phyloP scores from a whole-genome alignment of 805 yeast species.

The Brettanomyces custersianus region DNA sequence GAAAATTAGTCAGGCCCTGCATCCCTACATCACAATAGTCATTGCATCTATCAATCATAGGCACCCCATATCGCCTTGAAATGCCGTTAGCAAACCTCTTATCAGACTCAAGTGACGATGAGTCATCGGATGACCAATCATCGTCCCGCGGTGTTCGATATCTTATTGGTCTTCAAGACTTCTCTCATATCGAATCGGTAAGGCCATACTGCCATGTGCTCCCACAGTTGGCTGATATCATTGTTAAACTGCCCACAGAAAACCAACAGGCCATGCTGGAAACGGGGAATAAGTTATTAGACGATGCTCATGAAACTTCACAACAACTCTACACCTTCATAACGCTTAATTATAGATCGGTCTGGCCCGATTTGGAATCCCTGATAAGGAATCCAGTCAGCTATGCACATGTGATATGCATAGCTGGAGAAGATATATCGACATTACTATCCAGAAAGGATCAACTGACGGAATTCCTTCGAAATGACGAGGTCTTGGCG shows the following conservation, averaged over 20 bases:
- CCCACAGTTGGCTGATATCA: conserved; percentile 13
- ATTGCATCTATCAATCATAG: no score
- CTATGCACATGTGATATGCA: conserved; percentile 43
- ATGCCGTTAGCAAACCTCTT: no score
- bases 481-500: conserved; percentile 61
- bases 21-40: no score
- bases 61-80: no score
- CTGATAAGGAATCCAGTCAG: conserved; percentile 54
- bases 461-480: conserved; percentile 33
- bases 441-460: conserved; percentile 2
- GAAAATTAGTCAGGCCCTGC: no score
- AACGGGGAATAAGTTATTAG: not conserved
- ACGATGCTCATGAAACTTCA: conserved; percentile 41
- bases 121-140: no score
- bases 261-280: no score
- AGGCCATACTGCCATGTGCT: conserved; percentile 20
- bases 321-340: conserved; percentile 44
- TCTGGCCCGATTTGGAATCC: conserved; percentile 65
- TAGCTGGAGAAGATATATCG: conserved; percentile 36
- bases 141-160: no score
- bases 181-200: conserved; percentile 15
- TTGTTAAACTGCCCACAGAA: conserved; percentile 17
- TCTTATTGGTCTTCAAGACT: conserved; percentile 9
- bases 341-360: conserved; percentile 42
- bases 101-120: no score